phyloP scores from a whole-genome alignment of 129 eudicot species.

The Escallonia herrerae region DNA sequence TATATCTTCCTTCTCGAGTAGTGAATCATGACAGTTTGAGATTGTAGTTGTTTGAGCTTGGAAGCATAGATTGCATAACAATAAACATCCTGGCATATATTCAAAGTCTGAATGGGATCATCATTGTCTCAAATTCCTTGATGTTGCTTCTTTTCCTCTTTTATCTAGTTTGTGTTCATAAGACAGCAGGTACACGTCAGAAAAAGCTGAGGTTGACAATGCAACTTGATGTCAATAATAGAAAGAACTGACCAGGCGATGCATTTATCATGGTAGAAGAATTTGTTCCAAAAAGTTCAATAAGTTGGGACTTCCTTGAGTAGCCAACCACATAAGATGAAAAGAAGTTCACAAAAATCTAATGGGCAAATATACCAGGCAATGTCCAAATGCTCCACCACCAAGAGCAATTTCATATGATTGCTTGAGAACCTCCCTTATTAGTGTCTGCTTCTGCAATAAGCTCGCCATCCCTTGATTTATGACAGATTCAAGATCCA shows the following conservation, averaged over 20 bases:
- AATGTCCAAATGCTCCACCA: conserved; percentile 57
- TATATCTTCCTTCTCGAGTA: too few species aligned
- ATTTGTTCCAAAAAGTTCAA: not conserved
- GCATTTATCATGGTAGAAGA: not conserved
- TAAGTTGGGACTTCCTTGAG: not conserved
- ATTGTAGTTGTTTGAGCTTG: too few species aligned
- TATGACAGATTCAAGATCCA: conserved; percentile 57
- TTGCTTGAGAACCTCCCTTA: conserved; percentile 57
- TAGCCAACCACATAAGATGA: not conserved
- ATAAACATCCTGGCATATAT: too few species aligned
- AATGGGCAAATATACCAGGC: conserved; percentile 47
- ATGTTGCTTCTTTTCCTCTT: not conserved
- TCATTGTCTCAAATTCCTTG: too few species aligned
- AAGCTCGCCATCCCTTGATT: conserved; percentile 56
- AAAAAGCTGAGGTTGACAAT: not conserved
- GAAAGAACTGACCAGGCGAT: not conserved
- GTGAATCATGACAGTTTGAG: too few species aligned
- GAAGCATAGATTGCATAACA: too few species aligned
- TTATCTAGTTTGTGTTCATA: not conserved
- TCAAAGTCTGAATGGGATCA: too few species aligned
- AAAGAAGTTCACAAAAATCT: not conserved
- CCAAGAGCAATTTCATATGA: conserved; percentile 73
- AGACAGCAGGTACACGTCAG: not conserved
- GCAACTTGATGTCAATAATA: not conserved
- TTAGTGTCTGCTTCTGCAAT: conserved; percentile 54